Evolutionary conservation across 306 rosid species (phyloP).

Genomic region (Betula pendula): DNA sequence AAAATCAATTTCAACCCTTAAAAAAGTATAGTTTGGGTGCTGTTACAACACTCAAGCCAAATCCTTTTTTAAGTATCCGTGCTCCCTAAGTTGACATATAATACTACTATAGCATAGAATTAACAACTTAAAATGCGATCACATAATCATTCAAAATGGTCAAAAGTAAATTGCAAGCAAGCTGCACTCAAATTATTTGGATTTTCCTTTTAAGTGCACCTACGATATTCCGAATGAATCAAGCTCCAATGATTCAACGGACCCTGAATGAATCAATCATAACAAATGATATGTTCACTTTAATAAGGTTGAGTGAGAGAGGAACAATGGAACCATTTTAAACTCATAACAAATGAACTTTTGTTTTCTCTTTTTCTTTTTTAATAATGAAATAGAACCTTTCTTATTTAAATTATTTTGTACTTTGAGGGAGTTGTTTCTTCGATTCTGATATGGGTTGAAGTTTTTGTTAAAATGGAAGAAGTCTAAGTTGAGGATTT

Average conservation of each 20-base stretch:
- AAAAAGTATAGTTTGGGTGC: too few relatives aligned
- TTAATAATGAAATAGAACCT: too few relatives aligned
- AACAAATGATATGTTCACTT: not conserved
- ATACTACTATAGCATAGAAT: not conserved
- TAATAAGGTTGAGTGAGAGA: not conserved
- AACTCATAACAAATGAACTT: too few relatives aligned
- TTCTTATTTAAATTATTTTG: too few relatives aligned
- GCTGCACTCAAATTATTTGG: slow-evolving; percentile 1
- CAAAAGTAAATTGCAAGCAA: slow-evolving; percentile 11
- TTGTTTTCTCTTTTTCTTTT: too few relatives aligned
- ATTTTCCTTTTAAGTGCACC: slow-evolving; percentile 21
- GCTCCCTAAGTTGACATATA: not conserved
- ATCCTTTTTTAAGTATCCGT: not conserved
- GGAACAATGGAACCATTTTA: slow-evolving; percentile 42
- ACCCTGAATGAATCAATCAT: slow-evolving; percentile 62
- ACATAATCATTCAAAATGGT: not conserved
- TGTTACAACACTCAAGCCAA: too few relatives aligned
- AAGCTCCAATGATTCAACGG: slow-evolving; percentile 80
- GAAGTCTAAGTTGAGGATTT: too few relatives aligned
- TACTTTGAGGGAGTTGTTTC: too few relatives aligned
- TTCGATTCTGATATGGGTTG: too few relatives aligned
- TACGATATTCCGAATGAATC: slow-evolving; percentile 95
- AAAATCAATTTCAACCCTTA: too few relatives aligned
- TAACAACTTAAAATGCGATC: not conserved
- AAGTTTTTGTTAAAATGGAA: too few relatives aligned